A percentile compares a stretch with the other conserved stretches of the same genome.
Evolutionary conservation across 148 eudicot species (phyloP).

Genomic region (Rhododendron henanense): DNA sequence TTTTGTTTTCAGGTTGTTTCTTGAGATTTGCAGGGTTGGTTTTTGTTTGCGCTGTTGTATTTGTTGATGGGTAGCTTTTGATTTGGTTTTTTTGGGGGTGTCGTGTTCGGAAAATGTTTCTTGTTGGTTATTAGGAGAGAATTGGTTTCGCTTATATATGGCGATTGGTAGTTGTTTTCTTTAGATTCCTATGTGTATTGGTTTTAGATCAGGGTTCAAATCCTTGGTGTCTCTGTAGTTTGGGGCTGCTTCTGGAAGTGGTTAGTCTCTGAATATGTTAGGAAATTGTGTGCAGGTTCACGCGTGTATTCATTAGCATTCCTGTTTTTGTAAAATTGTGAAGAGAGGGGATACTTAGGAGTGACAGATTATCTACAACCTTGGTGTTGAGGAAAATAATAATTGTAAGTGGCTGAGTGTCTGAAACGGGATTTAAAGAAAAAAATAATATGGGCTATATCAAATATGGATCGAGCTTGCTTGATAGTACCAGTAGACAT

Average conservation of each 20-base stretch:
- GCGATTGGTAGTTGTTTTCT: not conserved
- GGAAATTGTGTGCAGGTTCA: not conserved
- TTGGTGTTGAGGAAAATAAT: not conserved
- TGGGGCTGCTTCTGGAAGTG: not conserved
- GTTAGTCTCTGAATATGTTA: not conserved
- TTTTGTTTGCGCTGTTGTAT: not conserved
- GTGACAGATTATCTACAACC: not conserved
- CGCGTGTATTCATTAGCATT: not conserved
- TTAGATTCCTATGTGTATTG: not conserved
- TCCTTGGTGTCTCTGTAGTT: not conserved
- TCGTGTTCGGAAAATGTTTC: not conserved
- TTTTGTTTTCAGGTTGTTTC: not conserved
- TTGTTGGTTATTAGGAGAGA: not conserved
- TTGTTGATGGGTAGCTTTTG: not conserved
- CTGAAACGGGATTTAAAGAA: not conserved
- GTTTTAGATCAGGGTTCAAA: not conserved
- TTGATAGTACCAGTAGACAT: not conserved
- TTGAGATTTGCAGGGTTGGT: not conserved
- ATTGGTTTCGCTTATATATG: not conserved
- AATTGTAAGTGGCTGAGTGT: not conserved
- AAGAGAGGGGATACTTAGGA: not conserved
- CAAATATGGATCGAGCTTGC: not conserved
- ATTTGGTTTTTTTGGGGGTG: not conserved
- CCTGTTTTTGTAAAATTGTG: not conserved
- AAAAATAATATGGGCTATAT: not conserved